Percentiles rank a stretch among this genome's conserved stretches.
phyloP scores from a whole-genome alignment of 1,284 basidiomycete genomes.

The Puccinia horiana region DNA sequence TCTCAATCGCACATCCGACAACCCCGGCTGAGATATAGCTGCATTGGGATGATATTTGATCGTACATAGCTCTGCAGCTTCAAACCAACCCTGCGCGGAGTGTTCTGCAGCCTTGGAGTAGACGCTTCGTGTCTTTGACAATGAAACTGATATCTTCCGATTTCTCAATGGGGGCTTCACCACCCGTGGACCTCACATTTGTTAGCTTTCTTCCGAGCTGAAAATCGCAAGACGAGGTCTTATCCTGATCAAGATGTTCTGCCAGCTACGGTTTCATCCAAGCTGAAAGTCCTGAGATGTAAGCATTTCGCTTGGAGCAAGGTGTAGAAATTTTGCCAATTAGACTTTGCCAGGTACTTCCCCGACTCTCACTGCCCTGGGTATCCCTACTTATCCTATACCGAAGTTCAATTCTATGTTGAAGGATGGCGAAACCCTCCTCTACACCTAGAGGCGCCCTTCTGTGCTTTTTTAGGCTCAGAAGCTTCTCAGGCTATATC shows the following conservation, averaged over 20 bases:
- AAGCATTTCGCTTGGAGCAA: background rate
- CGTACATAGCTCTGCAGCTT: background rate
- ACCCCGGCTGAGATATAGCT: conserved; percentile 16
- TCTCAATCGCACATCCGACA: background rate
- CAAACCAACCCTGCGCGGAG: background rate
- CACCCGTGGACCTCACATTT: background rate
- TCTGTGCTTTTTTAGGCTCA: too few relatives aligned
- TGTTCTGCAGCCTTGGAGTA: background rate
- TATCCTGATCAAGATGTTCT: too few relatives aligned
- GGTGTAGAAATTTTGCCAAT: background rate
- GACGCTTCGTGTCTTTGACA: background rate
- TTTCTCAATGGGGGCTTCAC: background rate
- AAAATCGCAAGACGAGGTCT: too few relatives aligned
- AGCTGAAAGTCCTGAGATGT: background rate
- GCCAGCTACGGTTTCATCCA: background rate
- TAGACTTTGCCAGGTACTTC: background rate
- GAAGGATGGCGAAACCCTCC: too few relatives aligned
- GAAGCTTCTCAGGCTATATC: too few relatives aligned
- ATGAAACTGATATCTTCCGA: background rate
- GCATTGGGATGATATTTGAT: background rate
- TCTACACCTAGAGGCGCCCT: too few relatives aligned
- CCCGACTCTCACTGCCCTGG: background rate
- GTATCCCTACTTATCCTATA: too few relatives aligned
- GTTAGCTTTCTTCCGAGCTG: too few relatives aligned
- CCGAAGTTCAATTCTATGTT: too few relatives aligned